Base-by-base conservation (phyloP, 2,329 filamentous ascomycete genomes). In the Alternaria panax region DNA sequence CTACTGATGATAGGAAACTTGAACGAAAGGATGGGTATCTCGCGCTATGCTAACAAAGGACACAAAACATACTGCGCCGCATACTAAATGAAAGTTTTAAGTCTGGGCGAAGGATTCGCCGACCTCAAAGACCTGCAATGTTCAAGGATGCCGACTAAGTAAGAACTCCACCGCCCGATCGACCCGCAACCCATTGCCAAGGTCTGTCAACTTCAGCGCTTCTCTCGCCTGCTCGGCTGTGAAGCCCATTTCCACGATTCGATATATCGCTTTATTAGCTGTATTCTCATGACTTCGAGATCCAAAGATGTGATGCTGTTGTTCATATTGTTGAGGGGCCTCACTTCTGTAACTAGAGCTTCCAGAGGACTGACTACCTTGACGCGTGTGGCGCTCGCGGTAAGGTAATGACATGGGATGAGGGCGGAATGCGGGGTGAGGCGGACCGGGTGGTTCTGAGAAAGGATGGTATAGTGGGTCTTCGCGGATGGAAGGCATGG, bases 191-290 rank as follows among this genome's bases (percentile, higher is more conserved):
- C 85, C 85, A 63, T 87, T 84, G 0, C 86, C 87, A 14, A 81
- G 82, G 70, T 89, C 87, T 5, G 86, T 89, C 65, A 84, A 81
- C 40, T 83, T 81, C 18, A 89, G 75, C 18, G 87, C 87, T 67
- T 83, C 82, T 58, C 83, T 82, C 7, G 86, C 86, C 62, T 87
- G 81, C 18, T 81, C 80, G 16, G 82, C 77, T 7, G 80, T 80
- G 64, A 89, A 89, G 0, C 87, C 87, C 72, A 89, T 85, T 34
- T 87, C 83, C 5, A 88, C 84, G 56, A 89, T 84, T 41, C 82
- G 79, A 46, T 80, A 77, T 18, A 89, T 82, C 0, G 87, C 87
- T 45, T 81, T 79, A 47, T 88, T 86, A 14, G 84, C 83, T 0
- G 86, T 85, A 51, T 87, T 84, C 36, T 83, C 75, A 64, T 71